Conservation (phyloP, 345 rosid species). For the Dovyalis caffra region DNA sequence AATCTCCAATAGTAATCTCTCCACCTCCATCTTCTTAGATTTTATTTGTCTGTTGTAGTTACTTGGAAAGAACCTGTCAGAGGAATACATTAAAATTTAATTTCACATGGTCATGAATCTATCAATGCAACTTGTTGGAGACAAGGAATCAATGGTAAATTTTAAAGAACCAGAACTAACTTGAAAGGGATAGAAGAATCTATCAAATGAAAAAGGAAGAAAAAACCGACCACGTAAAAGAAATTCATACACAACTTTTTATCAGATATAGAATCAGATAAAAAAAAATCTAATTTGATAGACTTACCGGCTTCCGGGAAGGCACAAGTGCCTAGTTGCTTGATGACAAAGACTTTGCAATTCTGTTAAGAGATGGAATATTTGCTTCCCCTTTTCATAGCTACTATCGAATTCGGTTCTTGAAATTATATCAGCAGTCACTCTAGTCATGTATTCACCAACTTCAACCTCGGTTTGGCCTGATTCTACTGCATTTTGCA, state of each 20-base stretch:
- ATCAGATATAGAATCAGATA: not conserved
- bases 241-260: not conserved
- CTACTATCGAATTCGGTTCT: constrained; percentile 80
- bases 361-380: constrained; percentile 56
- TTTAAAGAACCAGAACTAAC: constrained; percentile 1
- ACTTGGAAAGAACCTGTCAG: constrained; percentile 72
- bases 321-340: constrained; percentile 74
- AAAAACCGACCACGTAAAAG: not conserved
- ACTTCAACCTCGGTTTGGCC: constrained; percentile 80
- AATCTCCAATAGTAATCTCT: constrained; percentile 73
- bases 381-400: constrained; percentile 77
- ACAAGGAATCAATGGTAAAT: not conserved
- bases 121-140: not conserved
- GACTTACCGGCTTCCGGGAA: constrained; percentile 87
- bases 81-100: not conserved
- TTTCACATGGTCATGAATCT: not conserved
- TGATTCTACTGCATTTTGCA: constrained; percentile 42
- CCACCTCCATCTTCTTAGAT: constrained; percentile 74
- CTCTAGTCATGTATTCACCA: constrained; percentile 64
- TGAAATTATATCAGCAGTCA: constrained; percentile 84
- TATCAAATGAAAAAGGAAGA: not conserved
- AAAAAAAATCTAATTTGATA: too few relatives aligned
- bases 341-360: constrained; percentile 77
- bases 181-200: constrained; percentile 5
- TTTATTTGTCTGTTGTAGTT: constrained; percentile 87